Base-by-base conservation (phyloP, 1,139 yeast genomes). In the Lodderomyces orthopsilosis region DNA sequence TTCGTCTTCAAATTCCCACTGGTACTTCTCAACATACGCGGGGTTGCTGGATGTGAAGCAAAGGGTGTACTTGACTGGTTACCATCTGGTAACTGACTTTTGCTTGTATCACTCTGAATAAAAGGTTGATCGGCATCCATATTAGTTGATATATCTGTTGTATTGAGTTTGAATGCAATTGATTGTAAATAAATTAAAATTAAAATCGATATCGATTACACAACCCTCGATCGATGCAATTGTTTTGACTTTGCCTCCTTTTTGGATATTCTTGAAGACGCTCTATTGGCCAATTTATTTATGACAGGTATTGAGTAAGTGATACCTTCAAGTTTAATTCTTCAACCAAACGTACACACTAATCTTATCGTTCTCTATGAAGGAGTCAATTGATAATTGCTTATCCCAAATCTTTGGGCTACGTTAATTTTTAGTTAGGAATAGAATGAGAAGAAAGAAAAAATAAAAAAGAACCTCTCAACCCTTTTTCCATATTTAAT, bases 1-100 rank as follows among this genome's bases (percentile, higher is more conserved):
- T 42, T 42, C 14, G 53, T 38, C 41, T 60, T 64, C 46, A 66
- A 50, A 38, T 68, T 61, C 33, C 73, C 70, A 50, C 73, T 70
- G 10, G 74, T 75, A 52, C 78, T 79, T 48, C 89, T 71, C 53
- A 85, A 66, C 93, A 85, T 85, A 54, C 91, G 67, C n/a, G 90
- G 86, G 1, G 91, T 83, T 2, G 91, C 91, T 2, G 89, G 90
- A 42, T 66, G 74, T 14, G 34, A 30, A 30, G n/a, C 19, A 15
- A 30, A 15, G 19, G 34, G 34, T 4, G 34, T 15, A 7, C 9
- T 15, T 6, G 34, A 14, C 19, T 15, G 19, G 19, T 15, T 30
- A 19, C 19, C 19, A 15, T 30, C 34, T 7, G 34, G 19, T 10
- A 30, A 30, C 19, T 30, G 34, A 9, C 34, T 30, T 19, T 30